Conservation (phyloP, 2,329 filamentous ascomycete species). For the Penicillium sp. region DNA sequence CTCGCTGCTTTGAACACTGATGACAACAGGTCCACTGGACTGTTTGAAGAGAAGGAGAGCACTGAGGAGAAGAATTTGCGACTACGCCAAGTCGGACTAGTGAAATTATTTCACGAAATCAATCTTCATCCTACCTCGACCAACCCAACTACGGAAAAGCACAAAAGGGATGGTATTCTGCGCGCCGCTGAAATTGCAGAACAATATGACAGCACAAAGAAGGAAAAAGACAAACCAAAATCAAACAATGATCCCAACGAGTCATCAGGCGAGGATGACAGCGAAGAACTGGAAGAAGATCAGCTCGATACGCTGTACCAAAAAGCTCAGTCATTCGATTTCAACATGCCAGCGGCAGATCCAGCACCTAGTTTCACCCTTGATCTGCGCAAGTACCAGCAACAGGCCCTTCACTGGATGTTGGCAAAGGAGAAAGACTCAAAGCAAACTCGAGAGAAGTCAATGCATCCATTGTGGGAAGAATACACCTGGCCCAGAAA, state of each 20-base stretch:
- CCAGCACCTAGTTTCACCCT: constrained; percentile 74
- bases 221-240: constrained; percentile 30
- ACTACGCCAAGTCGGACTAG: constrained; percentile 74
- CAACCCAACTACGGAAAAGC: constrained; percentile 66
- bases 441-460: constrained; percentile 60
- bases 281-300: constrained; percentile 84
- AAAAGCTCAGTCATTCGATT: constrained; percentile 95
- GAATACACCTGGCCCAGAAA: constrained; percentile 83
- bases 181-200: constrained; percentile 83
- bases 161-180: constrained; percentile 73
- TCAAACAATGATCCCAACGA: constrained; percentile 32
- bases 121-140: constrained; percentile 65
- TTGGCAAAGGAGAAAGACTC: constrained; percentile 80
- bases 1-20: constrained; percentile 45
- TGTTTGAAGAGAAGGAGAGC: constrained; percentile 81
- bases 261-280: constrained; percentile 64
- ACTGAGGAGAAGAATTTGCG: constrained; percentile 74
- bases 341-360: constrained; percentile 76
- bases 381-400: constrained; percentile 83
- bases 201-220: constrained; percentile 56
- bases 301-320: constrained; percentile 89
- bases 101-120: constrained; percentile 82
- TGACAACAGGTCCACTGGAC: constrained; percentile 60
- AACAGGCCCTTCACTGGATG: constrained; percentile 95
- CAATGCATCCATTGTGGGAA: constrained; percentile 97